Evolutionary conservation across 768 basidiomycete genomes (phyloP), one percentile per base, ranked within the genome.

Genomic region (Kwoniella dejecticola): DNA sequence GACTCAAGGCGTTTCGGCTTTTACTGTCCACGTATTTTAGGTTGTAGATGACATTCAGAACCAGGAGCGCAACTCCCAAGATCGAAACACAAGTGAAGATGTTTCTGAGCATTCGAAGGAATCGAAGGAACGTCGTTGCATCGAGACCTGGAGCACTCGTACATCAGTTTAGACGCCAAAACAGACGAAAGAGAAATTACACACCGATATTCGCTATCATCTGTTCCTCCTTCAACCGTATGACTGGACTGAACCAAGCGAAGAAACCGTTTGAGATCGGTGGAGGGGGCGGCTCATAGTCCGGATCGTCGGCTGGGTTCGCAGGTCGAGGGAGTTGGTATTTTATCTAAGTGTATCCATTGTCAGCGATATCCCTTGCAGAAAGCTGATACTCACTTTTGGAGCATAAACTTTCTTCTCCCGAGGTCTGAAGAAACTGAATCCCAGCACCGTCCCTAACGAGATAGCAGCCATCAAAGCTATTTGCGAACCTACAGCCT

Each of bases 101-200:
- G 61, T 65, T 62, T 30, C 91, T 88, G 74, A 88, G 83, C 80
- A 99, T 85, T 55, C 93, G 87, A 24, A 89, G 84, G 79, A 98
- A 97, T 26, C 95, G 88, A 23, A 99, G 85, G 78, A 89, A 99
- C 23, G 89, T 85, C 48, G 93, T 90, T 0, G 94, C 95, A 73
- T 99, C 96, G 10, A 96, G 86, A 26, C 95, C 95, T 77, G 90
- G 89, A 7, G n/a, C n/a, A n/a, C n/a, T n/a, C n/a, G n/a, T n/a
- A n/a, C n/a, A n/a, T n/a, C n/a, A n/a, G n/a, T n/a, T n/a, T n/a
- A n/a, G n/a, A n/a, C n/a, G n/a, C n/a, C n/a, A n/a, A n/a, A n/a
- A n/a, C n/a, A n/a, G n/a, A n/a, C n/a, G n/a, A n/a, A n/a, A n/a
- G n/a, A n/a, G n/a, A n/a, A n/a, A n/a, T n/a, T n/a, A 70, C 74